Evolutionary conservation across 2,329 filamentous ascomycete species (phyloP).

Genomic region (Aquanectria penicillioides): DNA sequence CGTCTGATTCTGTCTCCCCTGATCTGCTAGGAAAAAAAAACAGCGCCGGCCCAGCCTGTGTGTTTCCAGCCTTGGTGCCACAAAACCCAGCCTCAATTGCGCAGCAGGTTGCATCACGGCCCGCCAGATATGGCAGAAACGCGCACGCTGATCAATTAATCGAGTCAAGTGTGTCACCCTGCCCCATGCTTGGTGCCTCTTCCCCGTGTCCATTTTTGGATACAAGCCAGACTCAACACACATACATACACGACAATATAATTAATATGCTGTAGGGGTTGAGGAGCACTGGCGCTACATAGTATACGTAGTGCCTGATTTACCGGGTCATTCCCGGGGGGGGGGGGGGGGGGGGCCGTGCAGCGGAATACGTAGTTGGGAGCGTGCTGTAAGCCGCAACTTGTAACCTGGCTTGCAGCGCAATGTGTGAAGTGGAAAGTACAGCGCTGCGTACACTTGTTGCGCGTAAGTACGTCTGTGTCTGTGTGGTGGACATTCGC

Average conservation of each 20-base stretch:
- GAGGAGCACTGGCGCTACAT: not conserved
- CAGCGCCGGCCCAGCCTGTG: too few relatives aligned
- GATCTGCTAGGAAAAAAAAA: too few relatives aligned
- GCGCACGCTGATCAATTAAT: conserved; percentile 8
- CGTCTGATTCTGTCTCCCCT: too few relatives aligned
- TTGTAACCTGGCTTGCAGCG: too few relatives aligned
- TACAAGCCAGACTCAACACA: not conserved
- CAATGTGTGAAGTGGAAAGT: not conserved
- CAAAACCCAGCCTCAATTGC: too few relatives aligned
- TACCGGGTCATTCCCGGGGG: conserved; percentile 5
- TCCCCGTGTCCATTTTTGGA: conserved; percentile 18
- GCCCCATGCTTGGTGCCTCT: not conserved
- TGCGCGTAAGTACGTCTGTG: conserved; percentile 3
- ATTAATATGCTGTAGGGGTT: not conserved
- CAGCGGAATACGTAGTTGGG: too few relatives aligned
- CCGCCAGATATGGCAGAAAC: too few relatives aligned
- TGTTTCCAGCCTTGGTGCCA: too few relatives aligned
- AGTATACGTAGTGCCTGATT: conserved; percentile 4
- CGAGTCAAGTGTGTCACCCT: not conserved
- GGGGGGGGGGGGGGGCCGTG: conserved; percentile 8
- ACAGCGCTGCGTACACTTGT: conserved; percentile 2
- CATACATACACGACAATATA: not conserved
- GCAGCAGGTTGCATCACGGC: too few relatives aligned
- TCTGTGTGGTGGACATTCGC: conserved; percentile 1
- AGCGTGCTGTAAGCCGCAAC: too few relatives aligned